Conservation (phyloP, 2,329 filamentous ascomycete genomes). For the Alternaria alternata region DNA sequence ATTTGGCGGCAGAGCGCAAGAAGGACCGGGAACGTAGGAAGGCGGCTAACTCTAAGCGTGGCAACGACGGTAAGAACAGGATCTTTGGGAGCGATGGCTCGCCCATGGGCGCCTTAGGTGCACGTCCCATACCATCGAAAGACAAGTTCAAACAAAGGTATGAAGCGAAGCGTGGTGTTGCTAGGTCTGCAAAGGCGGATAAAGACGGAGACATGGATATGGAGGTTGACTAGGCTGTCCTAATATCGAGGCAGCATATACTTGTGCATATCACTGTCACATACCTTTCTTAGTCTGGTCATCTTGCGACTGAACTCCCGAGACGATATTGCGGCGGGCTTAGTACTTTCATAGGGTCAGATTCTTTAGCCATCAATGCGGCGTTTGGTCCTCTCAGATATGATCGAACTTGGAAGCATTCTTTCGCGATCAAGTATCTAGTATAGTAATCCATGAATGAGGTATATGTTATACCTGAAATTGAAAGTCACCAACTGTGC, state of each 20-base stretch:
- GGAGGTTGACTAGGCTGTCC: conserved; percentile 10
- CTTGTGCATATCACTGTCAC: neutral
- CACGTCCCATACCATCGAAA: neutral
- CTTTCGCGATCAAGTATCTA: neutral
- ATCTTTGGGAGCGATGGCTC: neutral
- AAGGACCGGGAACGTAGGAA: neutral
- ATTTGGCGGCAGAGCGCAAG: neutral
- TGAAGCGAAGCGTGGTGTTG: neutral
- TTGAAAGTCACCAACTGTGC: no score
- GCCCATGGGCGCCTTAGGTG: neutral
- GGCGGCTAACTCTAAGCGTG: neutral
- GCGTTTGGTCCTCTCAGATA: neutral
- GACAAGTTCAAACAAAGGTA: neutral
- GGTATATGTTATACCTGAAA: neutral
- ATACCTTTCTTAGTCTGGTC: neutral
- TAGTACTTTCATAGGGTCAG: neutral
- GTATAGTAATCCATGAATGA: neutral
- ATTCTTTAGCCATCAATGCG: neutral
- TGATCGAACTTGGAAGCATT: neutral
- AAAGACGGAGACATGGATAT: conserved; percentile 3
- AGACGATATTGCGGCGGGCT: neutral
- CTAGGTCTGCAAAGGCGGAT: neutral
- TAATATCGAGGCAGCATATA: neutral
- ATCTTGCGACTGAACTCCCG: neutral
- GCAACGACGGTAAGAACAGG: neutral